phyloP scores from a whole-genome alignment of 305 asterid genomes.

The Plantago coronopus region DNA sequence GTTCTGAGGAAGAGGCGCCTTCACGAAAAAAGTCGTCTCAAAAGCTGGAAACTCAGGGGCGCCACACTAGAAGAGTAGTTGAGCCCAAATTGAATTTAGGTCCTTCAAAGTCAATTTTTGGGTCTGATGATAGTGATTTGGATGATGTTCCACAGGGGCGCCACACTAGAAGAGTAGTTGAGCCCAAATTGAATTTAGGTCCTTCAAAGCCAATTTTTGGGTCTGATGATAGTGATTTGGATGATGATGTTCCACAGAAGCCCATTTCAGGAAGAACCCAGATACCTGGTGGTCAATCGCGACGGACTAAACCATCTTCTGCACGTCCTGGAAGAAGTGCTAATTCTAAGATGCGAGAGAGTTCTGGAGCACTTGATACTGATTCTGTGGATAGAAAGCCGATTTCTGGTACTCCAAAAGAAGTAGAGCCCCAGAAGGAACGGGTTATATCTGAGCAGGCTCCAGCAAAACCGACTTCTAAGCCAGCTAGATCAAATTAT shows the following conservation, averaged over 20 bases:
- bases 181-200: slow-evolving; percentile 33
- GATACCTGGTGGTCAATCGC: slow-evolving; percentile 45
- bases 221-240: slow-evolving; percentile 49
- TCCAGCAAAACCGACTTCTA: slow-evolving; percentile 25
- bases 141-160: too few species aligned
- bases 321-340: slow-evolving; percentile 25
- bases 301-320: slow-evolving; percentile 52
- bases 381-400: slow-evolving; percentile 32
- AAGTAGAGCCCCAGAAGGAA: neutral
- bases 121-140: slow-evolving; percentile 46
- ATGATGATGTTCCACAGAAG: slow-evolving; percentile 41
- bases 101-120: slow-evolving; percentile 35
- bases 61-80: slow-evolving; percentile 19
- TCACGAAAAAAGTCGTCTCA: slow-evolving; percentile 26
- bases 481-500: slow-evolving; percentile 30
- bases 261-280: slow-evolving; percentile 29
- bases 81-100: slow-evolving; percentile 33
- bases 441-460: slow-evolving; percentile 25
- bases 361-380: slow-evolving; percentile 26
- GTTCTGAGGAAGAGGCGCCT: slow-evolving; percentile 42
- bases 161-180: slow-evolving; percentile 20
- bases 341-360: slow-evolving; percentile 26
- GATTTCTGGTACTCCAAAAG: slow-evolving; percentile 25
- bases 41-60: slow-evolving; percentile 9
- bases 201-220: slow-evolving; percentile 35